A percentile compares a stretch with the other conserved stretches of the same genome.
These are phyloP conservation scores for Flaveria brownii DNA, from an alignment of 129 eudicot species.

Conservation along the genomic window DNA sequence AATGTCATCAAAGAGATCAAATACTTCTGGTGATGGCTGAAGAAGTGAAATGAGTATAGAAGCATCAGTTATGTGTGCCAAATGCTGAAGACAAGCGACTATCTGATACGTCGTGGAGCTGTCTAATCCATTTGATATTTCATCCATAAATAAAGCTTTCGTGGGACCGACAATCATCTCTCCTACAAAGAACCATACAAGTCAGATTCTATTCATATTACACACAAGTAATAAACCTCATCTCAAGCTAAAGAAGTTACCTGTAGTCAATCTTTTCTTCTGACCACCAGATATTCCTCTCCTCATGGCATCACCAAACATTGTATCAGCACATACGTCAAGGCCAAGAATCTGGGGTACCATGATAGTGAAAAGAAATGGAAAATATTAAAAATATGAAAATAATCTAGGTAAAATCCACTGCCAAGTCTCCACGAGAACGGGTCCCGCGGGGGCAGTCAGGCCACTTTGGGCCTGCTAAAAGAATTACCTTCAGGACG, in stretches of 20 bases:
- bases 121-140: conserved; percentile 85
- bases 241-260: conserved; percentile 27
- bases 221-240: too few species aligned
- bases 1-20: conserved; percentile 78
- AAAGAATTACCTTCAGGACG: conserved; percentile 49
- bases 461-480: not conserved
- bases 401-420: not conserved
- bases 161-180: conserved; percentile 89
- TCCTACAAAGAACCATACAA: conserved; percentile 40
- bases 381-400: not conserved
- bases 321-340: conserved; percentile 75
- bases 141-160: conserved; percentile 78
- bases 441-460: too few species aligned
- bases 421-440: too few species aligned
- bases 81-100: conserved; percentile 69
- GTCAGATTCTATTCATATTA: not conserved
- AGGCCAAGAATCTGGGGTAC: conserved; percentile 70
- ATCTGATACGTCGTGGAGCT: conserved; percentile 88
- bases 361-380: not conserved
- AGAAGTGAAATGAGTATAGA: conserved; percentile 78
- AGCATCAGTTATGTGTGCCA: conserved; percentile 70
- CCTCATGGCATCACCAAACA: conserved; percentile 77
- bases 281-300: conserved; percentile 88
- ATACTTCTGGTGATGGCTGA: conserved; percentile 87
- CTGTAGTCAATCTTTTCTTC: conserved; percentile 83